These are phyloP conservation scores for Fusarium pseudoanthophilum DNA, from an alignment of 2,329 filamentous ascomycete species.

Conservation along the genomic window DNA sequence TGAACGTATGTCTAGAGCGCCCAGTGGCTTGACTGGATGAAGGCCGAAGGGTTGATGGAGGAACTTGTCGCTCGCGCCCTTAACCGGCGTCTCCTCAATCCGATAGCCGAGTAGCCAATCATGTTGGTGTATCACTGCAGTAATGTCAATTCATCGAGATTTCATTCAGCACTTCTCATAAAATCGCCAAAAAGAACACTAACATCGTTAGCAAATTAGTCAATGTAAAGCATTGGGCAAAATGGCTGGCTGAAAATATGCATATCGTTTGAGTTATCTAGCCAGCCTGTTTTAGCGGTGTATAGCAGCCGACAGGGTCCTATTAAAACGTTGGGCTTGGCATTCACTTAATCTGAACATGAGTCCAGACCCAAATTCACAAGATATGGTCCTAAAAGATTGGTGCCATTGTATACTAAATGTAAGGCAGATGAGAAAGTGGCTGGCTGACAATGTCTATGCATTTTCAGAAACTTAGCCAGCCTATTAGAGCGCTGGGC, in stretches of 20 bases:
- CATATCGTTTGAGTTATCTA: background rate
- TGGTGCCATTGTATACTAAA: too few relatives aligned
- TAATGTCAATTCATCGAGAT: background rate
- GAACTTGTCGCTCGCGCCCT: background rate
- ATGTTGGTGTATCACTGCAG: background rate
- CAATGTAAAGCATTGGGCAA: too few relatives aligned
- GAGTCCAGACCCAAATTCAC: too few relatives aligned
- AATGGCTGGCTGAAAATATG: background rate
- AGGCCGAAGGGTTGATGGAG: background rate
- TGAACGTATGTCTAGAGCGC: background rate
- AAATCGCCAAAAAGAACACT: background rate
- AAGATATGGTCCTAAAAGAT: too few relatives aligned
- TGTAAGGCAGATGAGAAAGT: too few relatives aligned
- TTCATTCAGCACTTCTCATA: too few relatives aligned
- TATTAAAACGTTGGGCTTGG: background rate
- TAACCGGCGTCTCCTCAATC: background rate
- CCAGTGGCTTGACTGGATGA: background rate
- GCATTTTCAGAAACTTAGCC: too few relatives aligned
- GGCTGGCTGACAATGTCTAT: too few relatives aligned
- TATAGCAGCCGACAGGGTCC: background rate
- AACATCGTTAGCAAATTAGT: rapidly evolving
- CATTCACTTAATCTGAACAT: too few relatives aligned
- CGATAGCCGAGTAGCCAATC: background rate
- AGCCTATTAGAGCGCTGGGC: too few relatives aligned
- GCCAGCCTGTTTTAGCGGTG: background rate